These are phyloP conservation scores for Fusarium paranaense DNA, from an alignment of 2,329 filamentous ascomycete species.

Conservation along the genomic window DNA sequence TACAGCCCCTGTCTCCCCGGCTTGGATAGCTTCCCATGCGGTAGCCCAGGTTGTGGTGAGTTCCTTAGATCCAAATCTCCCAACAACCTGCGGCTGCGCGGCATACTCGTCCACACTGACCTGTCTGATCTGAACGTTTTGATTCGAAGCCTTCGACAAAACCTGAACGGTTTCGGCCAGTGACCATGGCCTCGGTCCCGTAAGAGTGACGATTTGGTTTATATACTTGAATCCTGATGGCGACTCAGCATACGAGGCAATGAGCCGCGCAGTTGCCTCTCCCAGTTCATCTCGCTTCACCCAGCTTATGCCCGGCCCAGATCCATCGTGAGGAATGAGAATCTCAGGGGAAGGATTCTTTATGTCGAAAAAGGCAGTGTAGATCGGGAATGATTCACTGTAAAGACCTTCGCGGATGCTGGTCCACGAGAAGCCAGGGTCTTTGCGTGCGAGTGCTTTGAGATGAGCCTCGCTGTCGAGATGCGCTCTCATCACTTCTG, in stretches of 20 bases:
- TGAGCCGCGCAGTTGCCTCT: constrained; percentile 24
- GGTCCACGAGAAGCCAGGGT: constrained; percentile 10
- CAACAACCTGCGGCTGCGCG: constrained; percentile 12
- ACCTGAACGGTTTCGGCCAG: constrained; percentile 11
- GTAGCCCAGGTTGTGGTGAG: constrained; percentile 28
- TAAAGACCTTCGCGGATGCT: constrained; percentile 34
- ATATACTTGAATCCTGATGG: not conserved
- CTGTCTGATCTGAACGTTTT: not conserved
- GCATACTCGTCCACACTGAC: constrained; percentile 26
- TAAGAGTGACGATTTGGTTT: constrained; percentile 20
- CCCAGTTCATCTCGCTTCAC: constrained; percentile 35
- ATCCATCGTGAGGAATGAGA: constrained; percentile 25
- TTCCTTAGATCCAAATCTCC: constrained; percentile 8
- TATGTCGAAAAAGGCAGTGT: constrained; percentile 27
- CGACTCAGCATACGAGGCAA: constrained; percentile 10
- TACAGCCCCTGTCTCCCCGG: constrained; percentile 19
- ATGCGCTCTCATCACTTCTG: constrained; percentile 33
- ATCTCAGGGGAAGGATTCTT: not conserved
- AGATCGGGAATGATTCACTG: constrained; percentile 34
- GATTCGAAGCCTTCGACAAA: not conserved
- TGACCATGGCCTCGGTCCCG: constrained; percentile 8
- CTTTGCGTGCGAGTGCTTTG: not conserved
- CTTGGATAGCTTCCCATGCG: constrained; percentile 30
- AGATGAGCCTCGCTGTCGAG: constrained; percentile 26
- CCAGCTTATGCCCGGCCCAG: constrained; percentile 23